Evolutionary conservation across 2,329 filamentous ascomycete genomes (phyloP).

Genomic region (Ambrosiella cleistominuta): DNA sequence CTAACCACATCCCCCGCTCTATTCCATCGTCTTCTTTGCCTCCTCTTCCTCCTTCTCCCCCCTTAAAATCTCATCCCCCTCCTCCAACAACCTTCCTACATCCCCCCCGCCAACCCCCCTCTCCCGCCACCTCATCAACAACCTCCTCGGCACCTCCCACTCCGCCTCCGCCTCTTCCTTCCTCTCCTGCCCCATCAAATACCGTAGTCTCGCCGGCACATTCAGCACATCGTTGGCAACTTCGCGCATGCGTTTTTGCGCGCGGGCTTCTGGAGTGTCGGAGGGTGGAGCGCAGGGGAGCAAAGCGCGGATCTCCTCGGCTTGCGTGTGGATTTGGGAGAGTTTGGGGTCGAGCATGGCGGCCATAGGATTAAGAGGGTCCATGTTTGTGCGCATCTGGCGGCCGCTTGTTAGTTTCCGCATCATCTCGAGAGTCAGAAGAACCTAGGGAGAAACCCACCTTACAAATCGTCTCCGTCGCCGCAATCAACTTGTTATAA

Average conservation of each 20-base stretch:
- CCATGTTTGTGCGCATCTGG: constrained; percentile 65
- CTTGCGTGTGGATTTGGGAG: constrained; percentile 51
- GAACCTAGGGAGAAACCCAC: constrained; percentile 20
- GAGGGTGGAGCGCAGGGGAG: constrained; percentile 32
- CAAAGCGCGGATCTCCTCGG: constrained; percentile 34
- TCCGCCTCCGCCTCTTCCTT: constrained; percentile 40
- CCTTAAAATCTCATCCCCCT: constrained; percentile 34
- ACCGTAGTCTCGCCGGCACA: constrained; percentile 40
- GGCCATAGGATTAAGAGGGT: constrained; percentile 56
- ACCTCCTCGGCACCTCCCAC: constrained; percentile 35
- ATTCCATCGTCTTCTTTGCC: constrained; percentile 1
- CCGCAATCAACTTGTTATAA: constrained; percentile 90
- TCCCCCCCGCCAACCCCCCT: constrained; percentile 36
- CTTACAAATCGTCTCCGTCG: constrained; percentile 86
- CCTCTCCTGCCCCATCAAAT: constrained; percentile 40
- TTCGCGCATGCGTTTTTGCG: constrained; percentile 28
- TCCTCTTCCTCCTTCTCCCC: constrained; percentile 10
- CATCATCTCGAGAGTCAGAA: background rate
- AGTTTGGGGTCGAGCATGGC: constrained; percentile 58
- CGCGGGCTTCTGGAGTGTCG: constrained; percentile 19
- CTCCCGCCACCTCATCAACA: constrained; percentile 37
- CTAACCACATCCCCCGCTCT: background rate
- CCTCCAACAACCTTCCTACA: constrained; percentile 33
- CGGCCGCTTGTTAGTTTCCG: constrained; percentile 3
- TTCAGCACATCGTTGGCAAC: constrained; percentile 46